Evolutionary conservation across 2,329 filamentous ascomycete species (phyloP), one percentile per base, ranked within the genome.

Genomic region (Beauveria varroae): DNA sequence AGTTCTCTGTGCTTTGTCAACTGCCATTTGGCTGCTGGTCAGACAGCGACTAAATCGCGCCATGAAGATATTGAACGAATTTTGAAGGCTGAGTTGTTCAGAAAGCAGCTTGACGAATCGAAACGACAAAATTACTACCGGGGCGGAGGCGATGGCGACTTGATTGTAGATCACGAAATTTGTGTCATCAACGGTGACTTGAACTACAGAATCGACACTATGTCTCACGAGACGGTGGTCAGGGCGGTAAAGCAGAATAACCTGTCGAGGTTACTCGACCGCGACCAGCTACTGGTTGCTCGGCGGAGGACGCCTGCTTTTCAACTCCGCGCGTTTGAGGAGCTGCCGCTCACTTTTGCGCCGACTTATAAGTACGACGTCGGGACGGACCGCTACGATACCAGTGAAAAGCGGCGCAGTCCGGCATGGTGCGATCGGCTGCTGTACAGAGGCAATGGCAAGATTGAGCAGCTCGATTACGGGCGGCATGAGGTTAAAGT

Each of bases 341-440:
- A 99, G 75, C 81, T 88, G 60, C 90, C 89, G 1, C 97, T 99
- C 68, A 88, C 86, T 0, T 99, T 99, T 72, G 88, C 91, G 8
- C 95, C 95, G 0, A 99, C 95, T 0, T 99, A 99, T 80, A 99
- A 99, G 73, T 99, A 99, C 73, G 95, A 99, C 68, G 91, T 98
- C 0, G 93, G 93, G 18, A 96, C 91, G 0, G 93, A 98, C 70
- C 89, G 86, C 7, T 99, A 98, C 73, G 95, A 99, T 72, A 89
- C 90, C 0, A 93, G 90, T 68, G 95, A 99, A 74, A 99, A 99
- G 80, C 91, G 91, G 73, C 85, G 95, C 55, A 89, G 91, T 24
- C 95, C 95, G 0, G 95, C 95, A 1, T 99, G 95, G 95, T 99
- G 95, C 72, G 95, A 99, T 77, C 86, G 95, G 41, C 77, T 99